phyloP scores from a whole-genome alignment of 2,329 filamentous ascomycete species.

The Ascochyta viciae-villosae region DNA sequence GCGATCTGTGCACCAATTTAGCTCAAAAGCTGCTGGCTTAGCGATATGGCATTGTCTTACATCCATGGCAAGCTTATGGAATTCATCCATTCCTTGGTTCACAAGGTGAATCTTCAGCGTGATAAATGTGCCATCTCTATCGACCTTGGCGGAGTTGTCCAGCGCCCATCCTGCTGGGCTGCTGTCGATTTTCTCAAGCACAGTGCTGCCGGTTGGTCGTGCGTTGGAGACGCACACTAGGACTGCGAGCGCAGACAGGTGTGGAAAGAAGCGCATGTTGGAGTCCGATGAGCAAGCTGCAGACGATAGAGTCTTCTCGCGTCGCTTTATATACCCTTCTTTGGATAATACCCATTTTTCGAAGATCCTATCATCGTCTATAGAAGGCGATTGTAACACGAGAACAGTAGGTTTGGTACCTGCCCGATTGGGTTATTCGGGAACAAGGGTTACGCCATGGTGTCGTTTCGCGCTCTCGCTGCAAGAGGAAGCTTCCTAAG shows the following conservation, averaged over 20 bases:
- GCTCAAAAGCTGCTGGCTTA: not conserved
- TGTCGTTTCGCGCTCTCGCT: not conserved
- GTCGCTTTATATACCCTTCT: not conserved
- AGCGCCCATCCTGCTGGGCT: conserved; percentile 23
- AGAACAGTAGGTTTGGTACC: not conserved
- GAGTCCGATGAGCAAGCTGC: not conserved
- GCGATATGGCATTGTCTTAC: conserved; percentile 5
- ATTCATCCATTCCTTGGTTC: conserved; percentile 28
- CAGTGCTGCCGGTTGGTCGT: conserved; percentile 22
- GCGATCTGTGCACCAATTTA: conserved; percentile 48
- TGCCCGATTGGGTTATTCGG: conserved; percentile 13
- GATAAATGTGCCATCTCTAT: conserved; percentile 24
- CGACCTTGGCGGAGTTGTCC: conserved; percentile 18
- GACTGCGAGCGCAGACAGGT: conserved; percentile 1
- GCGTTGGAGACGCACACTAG: conserved; percentile 11
- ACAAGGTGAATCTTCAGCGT: conserved; percentile 29
- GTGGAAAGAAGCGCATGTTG: not conserved
- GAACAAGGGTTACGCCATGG: not conserved
- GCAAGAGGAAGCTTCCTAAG: conserved; percentile 22
- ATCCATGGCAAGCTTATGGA: conserved; percentile 30
- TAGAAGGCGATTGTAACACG: not conserved
- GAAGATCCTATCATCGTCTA: not conserved
- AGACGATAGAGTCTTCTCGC: too few species aligned
- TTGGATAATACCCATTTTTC: too few species aligned
- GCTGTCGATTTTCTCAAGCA: conserved; percentile 24